Conservation (phyloP, 2,329 filamentous ascomycete genomes). For the Magnaporthiopsis incrustans region DNA sequence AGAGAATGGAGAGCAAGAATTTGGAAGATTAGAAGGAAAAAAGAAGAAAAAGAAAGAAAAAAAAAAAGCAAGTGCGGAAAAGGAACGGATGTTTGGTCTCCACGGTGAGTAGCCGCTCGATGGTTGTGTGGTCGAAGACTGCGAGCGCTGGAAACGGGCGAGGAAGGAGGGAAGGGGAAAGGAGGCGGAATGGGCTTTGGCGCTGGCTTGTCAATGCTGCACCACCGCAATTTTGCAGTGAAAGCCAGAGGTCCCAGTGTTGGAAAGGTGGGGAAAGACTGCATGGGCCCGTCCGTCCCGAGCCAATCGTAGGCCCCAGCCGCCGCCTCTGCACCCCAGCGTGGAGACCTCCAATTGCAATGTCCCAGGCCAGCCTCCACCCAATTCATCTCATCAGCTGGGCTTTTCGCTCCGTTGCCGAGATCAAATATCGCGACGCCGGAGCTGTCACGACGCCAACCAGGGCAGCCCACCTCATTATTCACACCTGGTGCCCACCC, state of each 20-base stretch:
- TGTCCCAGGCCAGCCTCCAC: neutral
- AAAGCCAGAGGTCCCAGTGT: neutral
- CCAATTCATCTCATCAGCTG: neutral
- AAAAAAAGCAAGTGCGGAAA: conserved; percentile 16
- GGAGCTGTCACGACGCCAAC: neutral
- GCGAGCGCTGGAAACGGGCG: conserved; percentile 2
- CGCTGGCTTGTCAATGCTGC: neutral
- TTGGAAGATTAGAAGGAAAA: conserved; percentile 15
- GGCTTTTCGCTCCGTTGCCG: neutral
- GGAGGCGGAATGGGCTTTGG: neutral
- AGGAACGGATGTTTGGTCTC: conserved; percentile 9
- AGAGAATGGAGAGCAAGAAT: conserved; percentile 8
- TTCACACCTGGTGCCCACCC: too few species aligned
- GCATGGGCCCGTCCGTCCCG: neutral
- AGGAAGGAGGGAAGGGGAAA: conserved; percentile 8
- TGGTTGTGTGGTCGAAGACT: neutral
- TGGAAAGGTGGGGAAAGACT: neutral
- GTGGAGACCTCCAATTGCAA: neutral
- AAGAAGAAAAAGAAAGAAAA: conserved; percentile 16
- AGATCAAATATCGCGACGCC: neutral
- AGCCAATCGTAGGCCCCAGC: neutral
- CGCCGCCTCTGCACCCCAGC: neutral
- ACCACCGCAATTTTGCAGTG: neutral
- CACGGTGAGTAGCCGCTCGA: neutral
- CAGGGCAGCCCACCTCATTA: neutral